Conservation (phyloP, 352 stramenopile genomes). For the Phytopythium montanum region DNA sequence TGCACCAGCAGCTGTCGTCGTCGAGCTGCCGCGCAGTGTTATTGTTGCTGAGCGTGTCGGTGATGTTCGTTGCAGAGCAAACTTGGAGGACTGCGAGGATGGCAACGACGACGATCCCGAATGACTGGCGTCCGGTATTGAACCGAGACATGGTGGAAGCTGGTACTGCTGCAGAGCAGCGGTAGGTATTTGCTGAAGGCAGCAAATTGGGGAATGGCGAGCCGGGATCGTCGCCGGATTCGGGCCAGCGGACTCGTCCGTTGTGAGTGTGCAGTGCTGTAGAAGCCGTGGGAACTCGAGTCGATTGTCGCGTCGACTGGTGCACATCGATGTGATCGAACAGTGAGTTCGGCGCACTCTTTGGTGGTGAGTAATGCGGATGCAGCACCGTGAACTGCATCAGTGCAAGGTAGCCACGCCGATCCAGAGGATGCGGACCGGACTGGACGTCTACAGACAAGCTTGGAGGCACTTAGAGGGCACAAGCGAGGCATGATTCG, state of each 20-base stretch:
- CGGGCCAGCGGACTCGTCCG: not conserved
- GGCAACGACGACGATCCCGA: not conserved
- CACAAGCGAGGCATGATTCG: not conserved
- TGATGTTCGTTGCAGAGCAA: not conserved
- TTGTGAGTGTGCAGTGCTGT: not conserved
- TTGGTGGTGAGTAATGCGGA: not conserved
- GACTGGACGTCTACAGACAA: too few species aligned
- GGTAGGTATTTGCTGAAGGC: not conserved
- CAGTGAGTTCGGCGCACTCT: not conserved
- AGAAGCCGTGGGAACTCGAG: not conserved
- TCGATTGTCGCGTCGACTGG: not conserved
- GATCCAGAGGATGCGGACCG: too few species aligned
- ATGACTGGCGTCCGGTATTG: not conserved
- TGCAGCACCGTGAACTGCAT: not conserved
- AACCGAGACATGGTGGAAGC: not conserved
- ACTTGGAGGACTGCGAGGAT: not conserved
- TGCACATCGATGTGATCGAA: not conserved
- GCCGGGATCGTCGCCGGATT: too few species aligned
- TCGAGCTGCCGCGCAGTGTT: not conserved
- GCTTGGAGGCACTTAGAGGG: too few species aligned
- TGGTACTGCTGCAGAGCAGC: not conserved
- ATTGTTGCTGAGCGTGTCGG: not conserved
- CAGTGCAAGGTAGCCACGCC: not conserved
- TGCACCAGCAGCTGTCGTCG: slow-evolving; percentile 20
- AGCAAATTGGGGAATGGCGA: slow-evolving; percentile 1